These are phyloP conservation scores for Zygoascus meyerae DNA, from an alignment of 1,139 yeast genomes.

Conservation along the genomic window DNA sequence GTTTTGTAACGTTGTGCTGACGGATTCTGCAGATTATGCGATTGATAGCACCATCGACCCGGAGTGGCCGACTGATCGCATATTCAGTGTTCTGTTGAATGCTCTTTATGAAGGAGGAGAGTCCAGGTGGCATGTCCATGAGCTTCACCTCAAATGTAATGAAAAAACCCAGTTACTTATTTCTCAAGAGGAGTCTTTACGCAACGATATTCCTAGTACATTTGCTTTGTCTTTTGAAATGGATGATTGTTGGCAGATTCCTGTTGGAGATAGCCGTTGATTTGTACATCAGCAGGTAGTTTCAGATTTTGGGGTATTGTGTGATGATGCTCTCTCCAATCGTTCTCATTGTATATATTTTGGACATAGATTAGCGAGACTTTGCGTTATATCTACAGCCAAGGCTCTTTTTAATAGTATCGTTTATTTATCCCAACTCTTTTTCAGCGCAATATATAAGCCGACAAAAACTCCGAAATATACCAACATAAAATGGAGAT, in stretches of 20 bases:
- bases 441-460: too few relatives aligned
- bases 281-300: background rate
- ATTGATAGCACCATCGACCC: background rate
- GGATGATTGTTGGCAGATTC: constrained; percentile 3
- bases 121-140: background rate
- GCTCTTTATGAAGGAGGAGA: background rate
- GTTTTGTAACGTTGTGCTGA: background rate
- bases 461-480: too few relatives aligned
- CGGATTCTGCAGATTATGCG: background rate
- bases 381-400: too few relatives aligned
- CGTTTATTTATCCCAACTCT: too few relatives aligned
- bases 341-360: too few relatives aligned
- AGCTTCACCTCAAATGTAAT: background rate
- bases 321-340: too few relatives aligned
- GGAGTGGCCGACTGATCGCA: constrained; percentile 1
- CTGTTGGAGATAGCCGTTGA: constrained; percentile 1
- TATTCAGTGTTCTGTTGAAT: background rate
- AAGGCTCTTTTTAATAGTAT: too few relatives aligned
- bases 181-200: too few relatives aligned
- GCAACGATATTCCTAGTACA: too few relatives aligned
- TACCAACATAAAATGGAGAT: too few relatives aligned
- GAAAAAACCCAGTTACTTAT: background rate
- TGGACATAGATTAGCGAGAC: too few relatives aligned
- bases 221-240: background rate
- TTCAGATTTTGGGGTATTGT: too few relatives aligned